Base-by-base conservation (phyloP, 768 basidiomycete genomes). In the Pleurotus cornucopiae region DNA sequence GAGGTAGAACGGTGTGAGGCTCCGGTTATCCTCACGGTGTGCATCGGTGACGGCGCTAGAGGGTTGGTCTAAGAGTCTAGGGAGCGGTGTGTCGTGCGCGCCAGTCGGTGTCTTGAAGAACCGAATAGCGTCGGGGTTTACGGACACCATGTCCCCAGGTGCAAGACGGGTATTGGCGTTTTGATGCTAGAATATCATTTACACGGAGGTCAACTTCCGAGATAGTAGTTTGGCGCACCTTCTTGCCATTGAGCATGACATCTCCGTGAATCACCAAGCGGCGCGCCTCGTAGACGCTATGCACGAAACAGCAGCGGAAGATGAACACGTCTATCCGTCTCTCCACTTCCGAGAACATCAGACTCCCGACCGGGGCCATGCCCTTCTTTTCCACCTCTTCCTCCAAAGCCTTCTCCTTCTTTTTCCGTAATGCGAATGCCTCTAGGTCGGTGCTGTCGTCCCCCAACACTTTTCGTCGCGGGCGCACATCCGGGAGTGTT, bases 271-370 rank as follows among this genome's bases (percentile, higher is more conserved):
- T 76, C 62, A 98, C 88, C 63, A 98, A 71, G 58, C 88, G 73
- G 62, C 94, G 77, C 3, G 97, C 97, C 62, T 93, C 88, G 69
- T 94, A 97, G 46, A 95, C 88, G 65, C 90, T 94, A 58, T 84
- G 81, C 25, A 87, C 88, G 62, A 98, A 86, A 67, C 95, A 96
- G 55, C 83, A 82, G 47, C 95, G 77, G 72, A 98, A 98, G 49
- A 98, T 72, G 67, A 98, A 83, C 45, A 93, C 87, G 65, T 99
- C 97, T 68, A 99, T 81, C 69, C 97, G 70, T 66, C 94, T 80
- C 77, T 99, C 97, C n/a, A 98, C 80, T 70, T 98, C 93, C 0
- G 83, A 70, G 69, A 95, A 91, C 91, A 98, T 95, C 80, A 99
- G 81, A 68, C 91, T 94, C 49, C 91, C 93, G 13, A 98, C 89